Percentiles rank a stretch among this genome's conserved stretches.
Evolutionary conservation across 2,329 filamentous ascomycete species (phyloP).

Genomic region (Alternaria ventricosa): DNA sequence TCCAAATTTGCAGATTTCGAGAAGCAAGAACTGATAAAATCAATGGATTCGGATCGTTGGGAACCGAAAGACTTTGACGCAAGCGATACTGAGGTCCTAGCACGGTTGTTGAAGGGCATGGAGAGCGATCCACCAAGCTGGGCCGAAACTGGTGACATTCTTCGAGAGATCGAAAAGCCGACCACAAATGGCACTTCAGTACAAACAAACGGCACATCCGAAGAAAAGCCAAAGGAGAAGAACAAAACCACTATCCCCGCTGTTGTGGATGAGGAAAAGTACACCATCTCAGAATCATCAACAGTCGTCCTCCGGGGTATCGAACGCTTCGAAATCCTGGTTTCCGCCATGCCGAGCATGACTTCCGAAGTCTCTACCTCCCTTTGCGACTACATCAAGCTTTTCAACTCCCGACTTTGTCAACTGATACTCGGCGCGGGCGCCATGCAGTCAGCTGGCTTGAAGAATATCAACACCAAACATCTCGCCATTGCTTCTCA

Average conservation of each 20-base stretch:
- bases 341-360: constrained; percentile 87
- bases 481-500: constrained; percentile 92
- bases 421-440: constrained; percentile 95
- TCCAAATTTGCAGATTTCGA: constrained; percentile 72
- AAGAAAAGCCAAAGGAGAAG: constrained; percentile 40
- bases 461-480: constrained; percentile 91
- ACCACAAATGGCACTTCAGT: constrained; percentile 31
- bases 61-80: constrained; percentile 76
- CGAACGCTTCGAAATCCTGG: constrained; percentile 81
- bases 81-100: constrained; percentile 65
- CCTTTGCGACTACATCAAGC: constrained; percentile 83
- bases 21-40: constrained; percentile 75
- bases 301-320: constrained; percentile 81
- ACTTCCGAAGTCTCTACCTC: constrained; percentile 79
- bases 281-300: constrained; percentile 84
- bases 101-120: constrained; percentile 71
- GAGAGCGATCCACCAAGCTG: constrained; percentile 73
- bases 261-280: constrained; percentile 81
- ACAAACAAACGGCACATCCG: constrained; percentile 40
- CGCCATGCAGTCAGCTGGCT: constrained; percentile 82
- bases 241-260: constrained; percentile 64
- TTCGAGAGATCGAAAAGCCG: constrained; percentile 27
- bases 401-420: constrained; percentile 96
- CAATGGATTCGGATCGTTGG: constrained; percentile 84
- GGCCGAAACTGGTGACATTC: constrained; percentile 61